phyloP scores from a whole-genome alignment of 768 basidiomycete genomes.

The Lentinula detonsa region DNA sequence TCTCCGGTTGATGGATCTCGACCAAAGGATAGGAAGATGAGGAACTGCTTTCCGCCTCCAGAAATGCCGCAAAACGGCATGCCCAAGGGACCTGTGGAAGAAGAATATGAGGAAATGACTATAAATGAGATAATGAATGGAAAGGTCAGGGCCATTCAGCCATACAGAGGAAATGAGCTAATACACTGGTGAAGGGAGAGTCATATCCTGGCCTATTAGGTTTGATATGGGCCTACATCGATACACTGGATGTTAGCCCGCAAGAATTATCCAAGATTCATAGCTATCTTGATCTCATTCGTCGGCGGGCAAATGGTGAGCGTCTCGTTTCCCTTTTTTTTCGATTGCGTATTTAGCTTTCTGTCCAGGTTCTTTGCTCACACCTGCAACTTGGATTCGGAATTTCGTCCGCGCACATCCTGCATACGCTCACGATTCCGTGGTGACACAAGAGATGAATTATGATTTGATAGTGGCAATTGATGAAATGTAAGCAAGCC shows the following conservation, averaged over 20 bases:
- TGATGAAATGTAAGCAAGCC: conserved; percentile 80
- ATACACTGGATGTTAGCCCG: conserved; percentile 73
- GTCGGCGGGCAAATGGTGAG: conserved; percentile 74
- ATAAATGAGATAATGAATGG: conserved; percentile 93
- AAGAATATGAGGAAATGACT: conserved; percentile 91
- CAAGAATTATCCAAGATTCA: conserved; percentile 56
- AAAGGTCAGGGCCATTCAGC: conserved; percentile 43
- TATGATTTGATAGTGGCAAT: conserved; percentile 88
- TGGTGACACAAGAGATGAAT: conserved; percentile 86
- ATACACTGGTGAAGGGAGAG: conserved; percentile 34
- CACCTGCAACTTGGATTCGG: conserved; percentile 91
- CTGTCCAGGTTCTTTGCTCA: conserved; percentile 63
- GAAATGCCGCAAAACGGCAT: conserved; percentile 46
- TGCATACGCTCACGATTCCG: conserved; percentile 89
- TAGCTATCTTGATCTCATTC: conserved; percentile 76
- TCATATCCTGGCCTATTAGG: conserved; percentile 77
- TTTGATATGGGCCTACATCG: conserved; percentile 78
- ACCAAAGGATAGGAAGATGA: conserved; percentile 58
- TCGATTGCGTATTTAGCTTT: neutral
- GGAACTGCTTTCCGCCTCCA: conserved; percentile 64
- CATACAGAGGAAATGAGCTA: neutral
- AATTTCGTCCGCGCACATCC: conserved; percentile 89
- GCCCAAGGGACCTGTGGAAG: conserved; percentile 45
- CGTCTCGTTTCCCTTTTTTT: conserved; percentile 7
- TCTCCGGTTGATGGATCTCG: conserved; percentile 31